Conservation (phyloP, 805 yeast species). For the Metschnikowia vanudenii region DNA sequence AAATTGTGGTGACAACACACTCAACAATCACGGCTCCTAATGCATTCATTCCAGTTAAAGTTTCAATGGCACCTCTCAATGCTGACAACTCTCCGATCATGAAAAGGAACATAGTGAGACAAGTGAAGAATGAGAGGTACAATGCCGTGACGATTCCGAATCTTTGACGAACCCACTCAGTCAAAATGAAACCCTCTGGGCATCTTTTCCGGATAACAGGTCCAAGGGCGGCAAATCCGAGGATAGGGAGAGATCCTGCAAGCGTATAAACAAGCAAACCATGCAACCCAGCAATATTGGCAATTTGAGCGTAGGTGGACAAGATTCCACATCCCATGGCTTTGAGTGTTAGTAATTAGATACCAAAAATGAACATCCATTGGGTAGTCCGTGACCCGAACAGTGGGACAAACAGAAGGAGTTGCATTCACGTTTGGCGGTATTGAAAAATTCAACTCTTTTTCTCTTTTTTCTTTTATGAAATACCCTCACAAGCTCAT, state of each 20-base stretch:
- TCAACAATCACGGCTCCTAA: constrained; percentile 81
- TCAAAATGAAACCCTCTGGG: constrained; percentile 87
- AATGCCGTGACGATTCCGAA: constrained; percentile 72
- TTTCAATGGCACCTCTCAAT: constrained; percentile 68
- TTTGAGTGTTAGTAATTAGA: constrained; percentile 25
- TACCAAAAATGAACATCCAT: background rate
- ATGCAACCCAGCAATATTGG: constrained; percentile 81
- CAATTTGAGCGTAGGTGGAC: constrained; percentile 83
- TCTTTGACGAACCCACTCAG: constrained; percentile 90
- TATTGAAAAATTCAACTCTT: background rate
- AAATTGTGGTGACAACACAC: constrained; percentile 81
- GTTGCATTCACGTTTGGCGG: too few relatives aligned
- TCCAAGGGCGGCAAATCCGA: constrained; percentile 79
- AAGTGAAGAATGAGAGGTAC: constrained; percentile 76
- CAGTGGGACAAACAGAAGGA: too few relatives aligned
- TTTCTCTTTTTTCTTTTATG: too few relatives aligned
- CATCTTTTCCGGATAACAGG: constrained; percentile 75
- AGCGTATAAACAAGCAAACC: constrained; percentile 81
- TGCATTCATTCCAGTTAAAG: constrained; percentile 76
- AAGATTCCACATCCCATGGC: constrained; percentile 89
- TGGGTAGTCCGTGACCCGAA: background rate
- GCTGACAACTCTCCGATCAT: constrained; percentile 88
- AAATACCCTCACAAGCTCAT: too few relatives aligned
- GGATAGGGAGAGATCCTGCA: constrained; percentile 79
- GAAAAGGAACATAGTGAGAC: constrained; percentile 79